A percentile compares a stretch with the other conserved stretches of the same genome.
phyloP scores from a whole-genome alignment of 2,329 filamentous ascomycete genomes.

The Pseudocercospora vitis region DNA sequence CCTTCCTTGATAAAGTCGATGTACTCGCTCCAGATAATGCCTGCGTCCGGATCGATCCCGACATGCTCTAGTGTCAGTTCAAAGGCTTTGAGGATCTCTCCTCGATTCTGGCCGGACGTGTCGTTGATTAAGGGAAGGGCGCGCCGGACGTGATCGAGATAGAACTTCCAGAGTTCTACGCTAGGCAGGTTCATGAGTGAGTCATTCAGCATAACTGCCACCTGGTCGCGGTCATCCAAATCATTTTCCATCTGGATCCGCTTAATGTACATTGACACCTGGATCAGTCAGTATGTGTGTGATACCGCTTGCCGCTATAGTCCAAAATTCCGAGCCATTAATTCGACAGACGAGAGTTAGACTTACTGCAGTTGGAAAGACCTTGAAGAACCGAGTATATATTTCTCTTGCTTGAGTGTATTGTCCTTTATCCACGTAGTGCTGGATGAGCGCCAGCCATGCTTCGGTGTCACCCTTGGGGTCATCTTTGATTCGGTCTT shows the following conservation, averaged over 20 bases:
- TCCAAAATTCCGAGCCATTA: neutral
- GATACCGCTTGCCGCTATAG: constrained; percentile 1
- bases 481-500: constrained; percentile 89
- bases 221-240: constrained; percentile 74
- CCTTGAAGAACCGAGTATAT: constrained; percentile 81
- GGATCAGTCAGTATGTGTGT: constrained; percentile 10
- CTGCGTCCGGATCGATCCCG: constrained; percentile 87
- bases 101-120: constrained; percentile 70
- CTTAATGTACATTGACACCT: constrained; percentile 90
- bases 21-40: constrained; percentile 90
- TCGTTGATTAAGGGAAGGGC: constrained; percentile 85
- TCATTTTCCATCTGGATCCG: constrained; percentile 89
- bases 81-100: constrained; percentile 80
- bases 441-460: constrained; percentile 83
- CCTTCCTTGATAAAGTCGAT: constrained; percentile 88
- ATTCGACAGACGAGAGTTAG: neutral
- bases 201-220: constrained; percentile 80
- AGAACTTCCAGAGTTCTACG: constrained; percentile 86
- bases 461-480: constrained; percentile 89
- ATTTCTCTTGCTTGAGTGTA: constrained; percentile 75
- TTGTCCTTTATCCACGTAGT: constrained; percentile 78
- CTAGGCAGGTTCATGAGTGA: constrained; percentile 77
- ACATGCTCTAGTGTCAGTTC: constrained; percentile 89
- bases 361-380: constrained; percentile 90
- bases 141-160: constrained; percentile 91